Evolutionary conservation across 495 filamentous ascomycete genomes (phyloP), one percentile per base, ranked within the genome.

Genomic region (Annulohypoxylon maeteangense): DNA sequence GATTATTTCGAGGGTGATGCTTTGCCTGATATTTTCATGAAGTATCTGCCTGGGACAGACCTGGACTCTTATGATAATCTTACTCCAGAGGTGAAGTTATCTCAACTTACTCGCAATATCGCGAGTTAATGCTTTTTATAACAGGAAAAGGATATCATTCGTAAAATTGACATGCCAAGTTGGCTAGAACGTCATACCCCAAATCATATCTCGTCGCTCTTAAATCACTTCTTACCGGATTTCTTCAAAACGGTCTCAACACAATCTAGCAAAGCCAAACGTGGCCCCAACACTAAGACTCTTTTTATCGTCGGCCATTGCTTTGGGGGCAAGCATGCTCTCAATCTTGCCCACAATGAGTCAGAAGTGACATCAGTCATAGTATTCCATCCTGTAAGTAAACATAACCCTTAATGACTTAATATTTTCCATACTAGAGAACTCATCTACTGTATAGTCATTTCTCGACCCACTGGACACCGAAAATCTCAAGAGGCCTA

Each of bases 1-100:
- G 62, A 65, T 20, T 65, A 65, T 27, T 65, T 65, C 38, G 62
- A 65, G 25, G 62, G 62, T 11, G 62, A 65, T 25, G 62, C 62
- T 16, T 34, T 65, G 29, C 62, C 62, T 12, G 62, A 65, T 47
- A 23, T 55, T 7, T 56, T 65, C 38, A 65, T 65, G 62, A 29
- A 55, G 23, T 65, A 65, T 16, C 51, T 50, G 4, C 62, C 62
- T 11, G 62, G 62, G 12, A 65, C 62, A 1, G 50, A 65, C 50
- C 50, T 65, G 4, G 62, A 65, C 4, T 18, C 50, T 12, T 65
- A 65, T 6, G 51, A 45, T 1, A 56, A 34, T 11, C 12, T 65
- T 0, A 55, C 62, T 7, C 18, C 29, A 23, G 62, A 55, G 29
- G 62, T 65, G 36, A 16, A 10, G 0, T 55, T 6, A 11, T 27